A percentile compares a stretch with the other conserved stretches of the same genome.
Evolutionary conservation across 2,329 filamentous ascomycete genomes (phyloP).

Genomic region (Aspergillus ochraceus): DNA sequence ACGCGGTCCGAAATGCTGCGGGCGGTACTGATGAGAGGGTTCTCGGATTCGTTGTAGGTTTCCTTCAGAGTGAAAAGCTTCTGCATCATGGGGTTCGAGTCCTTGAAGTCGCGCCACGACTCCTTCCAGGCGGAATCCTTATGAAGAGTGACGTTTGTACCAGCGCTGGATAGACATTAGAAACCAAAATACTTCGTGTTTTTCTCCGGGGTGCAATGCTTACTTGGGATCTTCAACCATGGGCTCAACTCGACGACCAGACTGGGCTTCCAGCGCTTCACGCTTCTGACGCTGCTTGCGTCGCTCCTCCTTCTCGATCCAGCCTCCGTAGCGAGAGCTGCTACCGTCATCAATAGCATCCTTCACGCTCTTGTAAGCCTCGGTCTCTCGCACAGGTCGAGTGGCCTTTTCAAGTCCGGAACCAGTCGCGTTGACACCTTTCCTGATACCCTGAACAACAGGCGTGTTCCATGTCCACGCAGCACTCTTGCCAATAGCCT

Average conservation of each 20-base stretch:
- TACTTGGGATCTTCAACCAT: slow-evolving; percentile 86
- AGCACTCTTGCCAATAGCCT: slow-evolving; percentile 84
- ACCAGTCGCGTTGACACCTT: slow-evolving; percentile 81
- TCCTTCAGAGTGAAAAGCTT: slow-evolving; percentile 82
- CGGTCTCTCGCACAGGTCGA: slow-evolving; percentile 87
- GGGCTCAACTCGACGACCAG: slow-evolving; percentile 57
- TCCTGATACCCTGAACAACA: slow-evolving; percentile 86
- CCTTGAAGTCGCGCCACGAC: slow-evolving; percentile 94
- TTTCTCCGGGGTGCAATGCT: slow-evolving; percentile 39
- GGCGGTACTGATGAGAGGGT: slow-evolving; percentile 88
- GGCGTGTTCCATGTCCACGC: slow-evolving; percentile 97
- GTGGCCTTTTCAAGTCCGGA: slow-evolving; percentile 92
- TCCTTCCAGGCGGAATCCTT: slow-evolving; percentile 98
- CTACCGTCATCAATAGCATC: slow-evolving; percentile 96
- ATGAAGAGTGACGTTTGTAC: slow-evolving; percentile 90
- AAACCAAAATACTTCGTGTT: slow-evolving; percentile 16
- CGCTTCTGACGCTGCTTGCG: slow-evolving; percentile 73
- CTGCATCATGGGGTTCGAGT: slow-evolving; percentile 85
- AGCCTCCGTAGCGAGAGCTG: slow-evolving; percentile 92
- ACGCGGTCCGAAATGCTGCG: slow-evolving; percentile 91
- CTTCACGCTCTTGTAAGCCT: slow-evolving; percentile 92
- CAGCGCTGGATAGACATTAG: slow-evolving; percentile 64
- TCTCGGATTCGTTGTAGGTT: slow-evolving; percentile 94
- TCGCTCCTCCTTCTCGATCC: slow-evolving; percentile 94
- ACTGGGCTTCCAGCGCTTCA: slow-evolving; percentile 61